Evolutionary conservation across 108 stramenopile genomes (phyloP).

Genomic region (Seminavis robusta): DNA sequence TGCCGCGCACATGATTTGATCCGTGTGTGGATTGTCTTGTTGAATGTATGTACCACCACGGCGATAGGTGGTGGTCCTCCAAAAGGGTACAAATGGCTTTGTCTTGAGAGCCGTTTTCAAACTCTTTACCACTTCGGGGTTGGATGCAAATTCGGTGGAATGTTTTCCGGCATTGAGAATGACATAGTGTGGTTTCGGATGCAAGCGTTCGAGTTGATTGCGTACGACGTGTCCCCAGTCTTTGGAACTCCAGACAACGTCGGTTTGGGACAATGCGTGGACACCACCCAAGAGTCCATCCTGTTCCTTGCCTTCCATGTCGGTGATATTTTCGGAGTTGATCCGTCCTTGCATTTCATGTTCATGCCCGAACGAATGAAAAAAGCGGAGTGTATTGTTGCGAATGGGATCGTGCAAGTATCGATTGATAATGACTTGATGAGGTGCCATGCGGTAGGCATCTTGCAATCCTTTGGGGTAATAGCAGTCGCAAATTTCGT

Average conservation of each 20-base stretch:
- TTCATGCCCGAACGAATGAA: too few relatives aligned
- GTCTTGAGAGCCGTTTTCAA: too few relatives aligned
- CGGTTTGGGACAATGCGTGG: neutral
- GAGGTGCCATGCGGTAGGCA: neutral
- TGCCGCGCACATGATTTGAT: too few relatives aligned
- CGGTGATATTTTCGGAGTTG: neutral
- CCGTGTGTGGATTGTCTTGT: too few relatives aligned
- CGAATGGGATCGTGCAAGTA: neutral
- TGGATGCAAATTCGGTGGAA: constrained; percentile 1
- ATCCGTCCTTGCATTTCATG: too few relatives aligned
- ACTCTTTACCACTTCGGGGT: neutral
- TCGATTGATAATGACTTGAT: neutral
- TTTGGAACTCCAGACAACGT: neutral
- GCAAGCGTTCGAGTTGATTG: constrained; percentile 1
- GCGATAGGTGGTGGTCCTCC: constrained; percentile 8
- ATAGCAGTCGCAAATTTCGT: constrained; percentile 35
- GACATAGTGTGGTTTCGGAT: neutral
- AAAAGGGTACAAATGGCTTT: neutral
- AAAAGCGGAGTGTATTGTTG: constrained; percentile 10
- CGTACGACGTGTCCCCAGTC: constrained; percentile 6
- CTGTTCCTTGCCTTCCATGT: neutral
- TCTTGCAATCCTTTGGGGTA: too few relatives aligned
- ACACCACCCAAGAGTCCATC: neutral
- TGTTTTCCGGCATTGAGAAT: constrained; percentile 13
- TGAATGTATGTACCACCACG: neutral